Evolutionary conservation across 176 grass and related monocot genomes (phyloP).

Genomic region (Secale cereale): DNA sequence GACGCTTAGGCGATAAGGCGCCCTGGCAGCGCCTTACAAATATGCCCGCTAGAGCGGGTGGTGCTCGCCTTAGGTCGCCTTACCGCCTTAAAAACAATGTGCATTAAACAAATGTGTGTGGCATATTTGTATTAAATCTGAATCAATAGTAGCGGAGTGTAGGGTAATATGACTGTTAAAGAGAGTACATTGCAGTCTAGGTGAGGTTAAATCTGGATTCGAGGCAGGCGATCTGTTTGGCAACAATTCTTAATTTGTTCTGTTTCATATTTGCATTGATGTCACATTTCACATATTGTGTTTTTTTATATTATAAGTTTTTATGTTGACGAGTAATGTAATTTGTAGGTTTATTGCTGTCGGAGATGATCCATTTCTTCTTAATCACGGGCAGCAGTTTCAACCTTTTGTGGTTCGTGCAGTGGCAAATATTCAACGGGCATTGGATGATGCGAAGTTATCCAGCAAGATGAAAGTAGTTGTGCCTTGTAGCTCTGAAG

Average conservation of each 20-base stretch:
- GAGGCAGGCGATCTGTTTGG: neutral
- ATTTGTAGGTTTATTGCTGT: constrained; percentile 73
- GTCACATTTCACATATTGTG: neutral
- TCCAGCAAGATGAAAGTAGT: constrained; percentile 74
- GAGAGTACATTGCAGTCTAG: neutral
- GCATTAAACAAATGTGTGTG: neutral
- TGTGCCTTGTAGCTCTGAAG: constrained; percentile 71
- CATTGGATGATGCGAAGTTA: constrained; percentile 63
- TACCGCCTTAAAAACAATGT: no score
- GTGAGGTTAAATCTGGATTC: neutral
- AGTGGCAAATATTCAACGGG: constrained; percentile 66
- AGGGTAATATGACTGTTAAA: neutral
- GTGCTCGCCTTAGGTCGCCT: no score
- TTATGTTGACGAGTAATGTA: constrained; percentile 14
- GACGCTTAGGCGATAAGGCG: no score
- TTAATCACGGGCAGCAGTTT: constrained; percentile 55
- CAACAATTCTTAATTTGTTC: neutral
- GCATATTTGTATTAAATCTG: neutral
- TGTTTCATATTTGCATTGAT: neutral
- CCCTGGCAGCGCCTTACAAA: no score
- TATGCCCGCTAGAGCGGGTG: no score
- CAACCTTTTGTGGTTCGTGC: constrained; percentile 69
- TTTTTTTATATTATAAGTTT: neutral
- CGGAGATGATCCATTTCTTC: constrained; percentile 84
- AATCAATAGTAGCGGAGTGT: neutral